Base-by-base conservation (phyloP, 169 alveolate species). In the Eimeria falciformis region DNA sequence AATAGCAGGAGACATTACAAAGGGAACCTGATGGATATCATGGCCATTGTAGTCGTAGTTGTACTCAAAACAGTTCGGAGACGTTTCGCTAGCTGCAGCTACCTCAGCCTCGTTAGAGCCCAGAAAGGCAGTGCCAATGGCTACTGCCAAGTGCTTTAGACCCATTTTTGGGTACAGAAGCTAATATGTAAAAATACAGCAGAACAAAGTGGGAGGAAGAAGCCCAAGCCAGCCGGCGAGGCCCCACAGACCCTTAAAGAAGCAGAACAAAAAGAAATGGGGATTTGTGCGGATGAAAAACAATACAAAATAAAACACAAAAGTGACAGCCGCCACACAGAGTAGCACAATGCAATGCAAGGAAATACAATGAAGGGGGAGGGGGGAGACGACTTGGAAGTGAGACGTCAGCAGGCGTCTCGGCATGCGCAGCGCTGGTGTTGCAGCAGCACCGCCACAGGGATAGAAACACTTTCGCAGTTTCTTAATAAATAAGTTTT, bases 41-140 rank as follows among this genome's bases (percentile, higher is more conserved):
- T 43, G 40, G 37, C 85, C 85, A 18, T 43, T 23, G 47, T 43
- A 75, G 45, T 75, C 85, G 23, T 75, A 75, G 43, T 47, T 65
- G 55, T 75, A 75, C 40, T 75, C 85, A 43, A 75, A 75, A n/a
- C 85, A 75, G n/a, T 75, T 65, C 66, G 62, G n/a, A 50, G 62
- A 7, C 5, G 12, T 9, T 9, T 23, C 78, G 12, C 46, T 33
- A 21, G 45, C 45, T 21, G 37, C 78, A n/a, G 47, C 78, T 7
- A 50, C n/a, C 62, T 7, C 62, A 14, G 62, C 62, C n/a, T n/a
- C n/a, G n/a, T n/a, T n/a, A n/a, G n/a, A n/a, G 23, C 23, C 7
- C 53, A 4, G n/a, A 58, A n/a, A 27, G 66, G 71, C 71, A 14
- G 29, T 27, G 9, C 29, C 27, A 9, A 58, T 7, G 71, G 71